phyloP scores from a whole-genome alignment of 345 rosid genomes.

The Boechera stricta region DNA sequence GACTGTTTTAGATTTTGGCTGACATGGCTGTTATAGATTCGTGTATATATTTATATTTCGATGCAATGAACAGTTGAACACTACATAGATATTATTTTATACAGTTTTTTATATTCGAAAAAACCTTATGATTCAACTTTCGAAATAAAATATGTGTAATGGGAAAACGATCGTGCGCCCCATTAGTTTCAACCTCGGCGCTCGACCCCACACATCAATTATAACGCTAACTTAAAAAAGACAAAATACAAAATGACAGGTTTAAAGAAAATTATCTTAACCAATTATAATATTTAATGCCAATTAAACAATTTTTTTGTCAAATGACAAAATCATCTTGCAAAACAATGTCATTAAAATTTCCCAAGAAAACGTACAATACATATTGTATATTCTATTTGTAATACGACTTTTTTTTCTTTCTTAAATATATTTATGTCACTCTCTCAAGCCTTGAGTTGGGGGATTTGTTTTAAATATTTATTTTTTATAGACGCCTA shows the following conservation, averaged over 20 bases:
- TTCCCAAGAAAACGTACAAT: not conserved
- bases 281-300: slow-evolving; percentile 17
- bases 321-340: not conserved
- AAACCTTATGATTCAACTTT: slow-evolving; percentile 40
- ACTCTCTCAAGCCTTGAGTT: slow-evolving; percentile 31
- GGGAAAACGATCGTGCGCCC: slow-evolving; percentile 48
- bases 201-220: slow-evolving; percentile 50
- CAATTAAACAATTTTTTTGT: not conserved
- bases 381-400: not conserved
- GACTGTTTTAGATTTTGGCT: slow-evolving; percentile 14
- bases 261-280: slow-evolving; percentile 38
- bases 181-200: slow-evolving; percentile 48
- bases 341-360: not conserved
- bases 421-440: not conserved
- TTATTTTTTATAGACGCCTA: not conserved
- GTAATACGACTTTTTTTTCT: slow-evolving; percentile 1
- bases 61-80: slow-evolving; percentile 38
- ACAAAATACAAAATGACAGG: slow-evolving; percentile 31
- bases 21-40: slow-evolving; percentile 8
- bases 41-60: slow-evolving; percentile 17
- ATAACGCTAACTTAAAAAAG: slow-evolving; percentile 42
- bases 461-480: not conserved
- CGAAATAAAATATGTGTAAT: slow-evolving; percentile 28
- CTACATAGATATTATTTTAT: slow-evolving; percentile 7
- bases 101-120: not conserved